Base-by-base conservation (phyloP, 768 basidiomycete species). In the Suillus variegatus region DNA sequence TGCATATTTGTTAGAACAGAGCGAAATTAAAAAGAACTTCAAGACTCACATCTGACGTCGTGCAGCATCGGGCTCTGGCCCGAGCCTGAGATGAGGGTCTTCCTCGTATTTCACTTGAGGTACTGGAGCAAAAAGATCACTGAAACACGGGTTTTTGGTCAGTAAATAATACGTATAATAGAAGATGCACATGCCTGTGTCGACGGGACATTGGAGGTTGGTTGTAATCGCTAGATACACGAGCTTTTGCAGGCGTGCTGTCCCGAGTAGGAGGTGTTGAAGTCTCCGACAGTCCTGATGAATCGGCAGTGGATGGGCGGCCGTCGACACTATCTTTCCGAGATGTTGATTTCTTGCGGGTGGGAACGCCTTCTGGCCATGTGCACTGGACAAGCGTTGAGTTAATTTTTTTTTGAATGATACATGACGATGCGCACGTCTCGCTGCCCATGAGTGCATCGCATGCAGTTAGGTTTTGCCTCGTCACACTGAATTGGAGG, bases 381-480 rank as follows among this genome's bases (percentile, higher is more conserved):
- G 88, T 91, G 74, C 92, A 93, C 92, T 92, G 66, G 10, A 38
- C 8, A 47, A 54, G 52, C 44, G 63, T 25, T 66, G 41, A 73
- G 68, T 60, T 61, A 22, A 60, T 67, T 61, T 64, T 60, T 46
- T 47, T 67, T 36, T 41, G 25, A n/a, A 22, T 63, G 35, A 65
- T 28, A 60, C 10, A 51, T 35, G 57, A 44, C 28, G 49, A 22
- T 16, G 56, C 87, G 62, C 76, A 92, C 93, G 70, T 94, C 91
- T 76, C 93, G 84, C 71, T 94, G 91, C 12, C 92, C 90, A 76
- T 93, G 92, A 32, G 88, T 86, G 71, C 94, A 97, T 43, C 94
- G 87, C 82, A 88, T 87, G 80, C 95, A 97, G 64, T 84, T 85
- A 63, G 95, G 95, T 74, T 95, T 93, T 14, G 85, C 85, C 79